phyloP scores from a whole-genome alignment of 2,329 filamentous ascomycete species.

The Mariannaea sp. region DNA sequence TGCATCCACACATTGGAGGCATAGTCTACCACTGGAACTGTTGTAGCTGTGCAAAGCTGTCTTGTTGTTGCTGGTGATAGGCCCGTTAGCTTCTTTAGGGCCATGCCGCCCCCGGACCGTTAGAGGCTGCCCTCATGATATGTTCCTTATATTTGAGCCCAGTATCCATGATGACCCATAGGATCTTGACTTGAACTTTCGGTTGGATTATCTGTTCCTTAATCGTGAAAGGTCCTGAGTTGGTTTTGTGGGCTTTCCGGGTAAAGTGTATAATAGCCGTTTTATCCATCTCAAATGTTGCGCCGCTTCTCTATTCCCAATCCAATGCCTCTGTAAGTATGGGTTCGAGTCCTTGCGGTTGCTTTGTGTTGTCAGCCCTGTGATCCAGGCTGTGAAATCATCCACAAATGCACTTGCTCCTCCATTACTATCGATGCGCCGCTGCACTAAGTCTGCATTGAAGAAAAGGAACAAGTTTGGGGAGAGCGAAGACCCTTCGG shows the following conservation, averaged over 20 bases:
- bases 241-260: background rate
- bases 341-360: too few relatives aligned
- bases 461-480: conserved; percentile 37
- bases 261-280: background rate
- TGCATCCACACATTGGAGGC: conserved; percentile 33
- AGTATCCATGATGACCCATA: conserved; percentile 21
- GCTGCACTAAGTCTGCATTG: conserved; percentile 44
- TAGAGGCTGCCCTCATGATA: conserved; percentile 28
- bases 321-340: background rate
- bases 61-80: conserved; percentile 29
- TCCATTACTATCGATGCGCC: conserved; percentile 33
- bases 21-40: conserved; percentile 33
- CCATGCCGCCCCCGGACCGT: conserved; percentile 31
- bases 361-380: too few relatives aligned
- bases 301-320: background rate
- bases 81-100: conserved; percentile 19
- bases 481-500: background rate
- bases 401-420: too few relatives aligned
- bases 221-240: background rate
- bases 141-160: conserved; percentile 33
- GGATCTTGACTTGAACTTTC: conserved; percentile 13
- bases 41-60: conserved; percentile 30
- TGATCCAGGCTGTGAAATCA: too few relatives aligned
- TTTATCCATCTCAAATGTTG: background rate
- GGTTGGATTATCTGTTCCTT: background rate